Evolutionary conservation across 2,329 filamentous ascomycete genomes (phyloP), one percentile per base, ranked within the genome.

Genomic region (Scedosporium minutisporum): DNA sequence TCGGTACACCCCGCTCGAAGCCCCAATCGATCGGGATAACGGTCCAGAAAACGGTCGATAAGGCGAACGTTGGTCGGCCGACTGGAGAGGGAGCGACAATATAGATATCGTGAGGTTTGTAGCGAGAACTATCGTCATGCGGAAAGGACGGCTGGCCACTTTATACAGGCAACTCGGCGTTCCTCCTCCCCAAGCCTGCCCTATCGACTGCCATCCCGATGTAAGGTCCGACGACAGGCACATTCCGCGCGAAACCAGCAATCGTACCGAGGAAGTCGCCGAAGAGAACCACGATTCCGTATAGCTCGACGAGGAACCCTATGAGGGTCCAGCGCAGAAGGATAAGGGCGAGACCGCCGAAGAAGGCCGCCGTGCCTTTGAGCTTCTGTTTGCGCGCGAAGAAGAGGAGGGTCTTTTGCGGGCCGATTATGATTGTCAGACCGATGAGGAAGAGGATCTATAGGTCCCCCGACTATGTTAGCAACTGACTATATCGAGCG

Each of bases 371-470:
- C 0, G 91, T 97, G 66, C 95, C 95, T 72, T 92, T 92, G 70
- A 91, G 85, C 76, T 99, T 99, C 73, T 97, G 91, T 69, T 87
- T 88, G 65, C 95, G 89, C 60, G 92, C 90, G 80, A 99, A 99
- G 86, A 99, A 99, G 73, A 89, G 81, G 66, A 93, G 80, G 0
- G 95, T 97, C 74, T 97, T 97, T 74, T 89, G 84, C 25, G 91
- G 84, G 53, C 95, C 95, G 77, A 99, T 96, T 70, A 97, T 96
- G 64, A 97, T 89, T 33, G 93, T 96, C 27, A 99, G 86, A 74
- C 95, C 95, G 78, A 96, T 91, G 62, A 99, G 86, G 82, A 99
- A 97, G 74, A 99, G 91, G 75, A 99, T 96, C 91, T 96, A 70
- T 65, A 46, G 64, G 12, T 12, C 2, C 21, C 10, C 63, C 57